Conservation (phyloP, 1,139 yeast genomes). For the Yamadazyma blattariae region DNA sequence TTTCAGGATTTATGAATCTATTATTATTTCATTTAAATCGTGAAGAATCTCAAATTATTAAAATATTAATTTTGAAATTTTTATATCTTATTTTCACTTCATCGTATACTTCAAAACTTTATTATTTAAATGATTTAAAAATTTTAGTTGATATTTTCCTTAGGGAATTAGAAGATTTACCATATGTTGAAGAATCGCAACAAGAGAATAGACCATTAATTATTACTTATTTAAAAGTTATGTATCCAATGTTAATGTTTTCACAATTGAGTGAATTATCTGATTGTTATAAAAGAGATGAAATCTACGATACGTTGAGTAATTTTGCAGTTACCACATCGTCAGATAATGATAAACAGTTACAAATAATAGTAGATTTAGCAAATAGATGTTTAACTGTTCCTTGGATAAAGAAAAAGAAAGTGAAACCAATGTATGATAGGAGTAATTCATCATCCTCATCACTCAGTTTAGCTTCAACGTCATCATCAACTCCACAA, state of each 20-base stretch:
- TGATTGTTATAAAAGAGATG: slow-evolving; percentile 55
- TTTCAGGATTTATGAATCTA: slow-evolving; percentile 39
- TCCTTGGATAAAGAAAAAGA: slow-evolving; percentile 46
- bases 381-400: slow-evolving; percentile 62
- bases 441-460: slow-evolving; percentile 11
- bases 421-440: slow-evolving; percentile 3
- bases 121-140: slow-evolving; percentile 81
- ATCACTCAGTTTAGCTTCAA: slow-evolving; percentile 11
- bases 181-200: slow-evolving; percentile 31
- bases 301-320: slow-evolving; percentile 49
- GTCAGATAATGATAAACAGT: slow-evolving; percentile 2
- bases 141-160: slow-evolving; percentile 84
- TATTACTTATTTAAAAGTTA: slow-evolving; percentile 72
- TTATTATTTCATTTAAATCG: slow-evolving; percentile 65
- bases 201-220: slow-evolving; percentile 56
- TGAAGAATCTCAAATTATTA: slow-evolving; percentile 68
- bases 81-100: slow-evolving; percentile 74
- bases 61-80: slow-evolving; percentile 76
- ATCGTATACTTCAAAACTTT: slow-evolving; percentile 58
- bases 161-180: slow-evolving; percentile 72
- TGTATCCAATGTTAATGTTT: slow-evolving; percentile 67
- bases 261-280: slow-evolving; percentile 55
- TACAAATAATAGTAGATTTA: slow-evolving; percentile 50
- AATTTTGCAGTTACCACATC: slow-evolving; percentile 32
- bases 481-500: not conserved